phyloP scores from a whole-genome alignment of 1,139 yeast species.

The Zhuliangozyma parablackwelliae region DNA sequence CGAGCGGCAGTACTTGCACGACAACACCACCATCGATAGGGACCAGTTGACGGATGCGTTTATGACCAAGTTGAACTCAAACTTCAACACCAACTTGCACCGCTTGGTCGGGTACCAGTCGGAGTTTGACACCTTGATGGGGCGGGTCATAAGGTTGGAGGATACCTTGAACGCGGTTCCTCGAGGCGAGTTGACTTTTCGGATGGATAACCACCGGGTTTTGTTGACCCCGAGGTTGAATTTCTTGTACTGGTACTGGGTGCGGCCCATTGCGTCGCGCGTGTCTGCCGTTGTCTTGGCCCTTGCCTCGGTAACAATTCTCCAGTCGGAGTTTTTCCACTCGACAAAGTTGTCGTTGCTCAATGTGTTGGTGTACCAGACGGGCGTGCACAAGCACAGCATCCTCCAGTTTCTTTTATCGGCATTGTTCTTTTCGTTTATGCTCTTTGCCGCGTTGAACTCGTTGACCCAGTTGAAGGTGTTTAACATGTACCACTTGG shows the following conservation, averaged over 20 bases:
- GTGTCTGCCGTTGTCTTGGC: conserved; percentile 36
- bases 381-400: conserved; percentile 14
- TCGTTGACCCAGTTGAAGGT: conserved; percentile 65
- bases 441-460: conserved; percentile 62
- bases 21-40: conserved; percentile 21
- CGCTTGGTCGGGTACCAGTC: conserved; percentile 39
- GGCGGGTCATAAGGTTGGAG: conserved; percentile 34
- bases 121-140: conserved; percentile 34
- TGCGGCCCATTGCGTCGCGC: conserved; percentile 46
- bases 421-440: conserved; percentile 51
- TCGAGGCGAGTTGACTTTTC: conserved; percentile 25
- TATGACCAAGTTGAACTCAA: conserved; percentile 32
- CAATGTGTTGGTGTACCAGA: conserved; percentile 38
- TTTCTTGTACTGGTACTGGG: conserved; percentile 33
- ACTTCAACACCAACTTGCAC: conserved; percentile 35
- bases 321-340: conserved; percentile 73
- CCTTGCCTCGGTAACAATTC: conserved; percentile 44
- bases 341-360: conserved; percentile 63
- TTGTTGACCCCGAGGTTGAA: conserved; percentile 19
- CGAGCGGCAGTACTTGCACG: conserved; percentile 28
- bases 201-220: conserved; percentile 17
- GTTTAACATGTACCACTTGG: conserved; percentile 75
- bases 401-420: conserved; percentile 33
- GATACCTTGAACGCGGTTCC: conserved; percentile 35
- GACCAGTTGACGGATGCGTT: conserved; percentile 33